Conservation (phyloP, 352 stramenopile species). For the Pythium sp. region DNA sequence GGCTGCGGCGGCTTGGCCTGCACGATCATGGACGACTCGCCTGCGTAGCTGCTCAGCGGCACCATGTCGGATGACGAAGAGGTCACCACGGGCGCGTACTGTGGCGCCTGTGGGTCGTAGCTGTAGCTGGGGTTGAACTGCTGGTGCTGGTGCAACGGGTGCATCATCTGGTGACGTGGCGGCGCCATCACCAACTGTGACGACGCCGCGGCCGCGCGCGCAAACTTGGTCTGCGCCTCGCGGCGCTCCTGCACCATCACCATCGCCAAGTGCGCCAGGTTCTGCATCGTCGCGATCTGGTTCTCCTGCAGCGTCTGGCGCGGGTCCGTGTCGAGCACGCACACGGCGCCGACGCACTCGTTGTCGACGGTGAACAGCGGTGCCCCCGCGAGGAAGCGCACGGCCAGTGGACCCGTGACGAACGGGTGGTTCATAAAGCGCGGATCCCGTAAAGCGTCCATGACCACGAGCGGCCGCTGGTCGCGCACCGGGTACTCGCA, state of each 20-base stretch:
- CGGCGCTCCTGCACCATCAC: slow-evolving; percentile 84
- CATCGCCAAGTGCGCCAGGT: slow-evolving; percentile 80
- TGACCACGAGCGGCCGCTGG: slow-evolving; percentile 79
- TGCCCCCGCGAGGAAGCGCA: slow-evolving; percentile 94
- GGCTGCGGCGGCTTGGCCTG: slow-evolving; percentile 27
- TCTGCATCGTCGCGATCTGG: slow-evolving; percentile 84
- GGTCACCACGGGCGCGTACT: too few species aligned
- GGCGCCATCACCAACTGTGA: slow-evolving; percentile 47
- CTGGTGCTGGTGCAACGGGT: slow-evolving; percentile 6
- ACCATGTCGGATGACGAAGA: slow-evolving; percentile 62
- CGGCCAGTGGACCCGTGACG: slow-evolving; percentile 85
- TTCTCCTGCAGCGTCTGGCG: slow-evolving; percentile 61
- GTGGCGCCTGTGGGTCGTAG: neutral
- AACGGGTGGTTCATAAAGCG: slow-evolving; percentile 89
- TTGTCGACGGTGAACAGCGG: slow-evolving; percentile 88
- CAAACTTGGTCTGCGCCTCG: slow-evolving; percentile 60
- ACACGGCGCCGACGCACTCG: slow-evolving; percentile 73
- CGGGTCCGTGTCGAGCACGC: slow-evolving; percentile 73
- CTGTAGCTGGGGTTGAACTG: slow-evolving; percentile 13
- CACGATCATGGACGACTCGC: slow-evolving; percentile 45
- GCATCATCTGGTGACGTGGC: slow-evolving; percentile 22
- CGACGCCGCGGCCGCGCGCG: slow-evolving; percentile 28
- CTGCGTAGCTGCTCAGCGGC: slow-evolving; percentile 52
- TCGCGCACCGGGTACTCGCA: slow-evolving; percentile 79
- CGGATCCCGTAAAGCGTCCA: slow-evolving; percentile 85